Evolutionary conservation across 2,329 filamentous ascomycete genomes (phyloP).

Genomic region (Xylaria sp.): DNA sequence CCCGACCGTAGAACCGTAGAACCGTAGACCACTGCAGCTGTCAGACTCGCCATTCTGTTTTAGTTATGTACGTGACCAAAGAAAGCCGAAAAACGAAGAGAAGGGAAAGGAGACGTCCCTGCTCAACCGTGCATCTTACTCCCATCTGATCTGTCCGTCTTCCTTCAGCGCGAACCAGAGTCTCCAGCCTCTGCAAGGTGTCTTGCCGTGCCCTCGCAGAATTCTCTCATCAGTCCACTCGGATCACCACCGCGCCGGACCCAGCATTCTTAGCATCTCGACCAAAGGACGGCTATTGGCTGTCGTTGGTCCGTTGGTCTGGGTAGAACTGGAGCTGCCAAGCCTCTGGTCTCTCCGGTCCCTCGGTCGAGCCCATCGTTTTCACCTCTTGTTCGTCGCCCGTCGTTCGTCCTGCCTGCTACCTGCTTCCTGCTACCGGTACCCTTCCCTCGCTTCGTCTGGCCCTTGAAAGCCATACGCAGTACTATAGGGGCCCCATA

Average conservation of each 20-base stretch:
- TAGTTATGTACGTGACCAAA: background rate
- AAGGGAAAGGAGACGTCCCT: background rate
- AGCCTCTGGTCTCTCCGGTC: background rate
- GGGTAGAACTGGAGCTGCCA: constrained; percentile 2
- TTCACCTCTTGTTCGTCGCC: background rate
- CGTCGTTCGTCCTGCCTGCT: too few relatives aligned
- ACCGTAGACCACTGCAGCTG: too few relatives aligned
- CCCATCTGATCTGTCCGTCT: background rate
- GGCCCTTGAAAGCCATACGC: background rate
- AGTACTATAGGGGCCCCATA: background rate
- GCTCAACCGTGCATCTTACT: background rate
- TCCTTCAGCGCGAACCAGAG: background rate
- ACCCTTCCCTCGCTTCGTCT: background rate
- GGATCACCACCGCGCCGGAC: constrained; percentile 38
- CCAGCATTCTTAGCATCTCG: background rate
- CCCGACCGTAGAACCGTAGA: background rate
- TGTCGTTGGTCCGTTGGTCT: background rate
- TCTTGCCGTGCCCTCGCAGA: background rate
- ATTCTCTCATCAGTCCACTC: constrained; percentile 23
- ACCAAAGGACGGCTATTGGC: constrained; percentile 17
- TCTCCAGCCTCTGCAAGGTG: background rate
- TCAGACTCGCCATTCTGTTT: too few relatives aligned
- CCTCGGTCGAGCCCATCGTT: background rate
- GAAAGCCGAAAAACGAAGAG: background rate
- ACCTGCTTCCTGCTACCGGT: too few relatives aligned